Base-by-base conservation (phyloP, 148 eudicot species). In the Vaccinium corymbosum region DNA sequence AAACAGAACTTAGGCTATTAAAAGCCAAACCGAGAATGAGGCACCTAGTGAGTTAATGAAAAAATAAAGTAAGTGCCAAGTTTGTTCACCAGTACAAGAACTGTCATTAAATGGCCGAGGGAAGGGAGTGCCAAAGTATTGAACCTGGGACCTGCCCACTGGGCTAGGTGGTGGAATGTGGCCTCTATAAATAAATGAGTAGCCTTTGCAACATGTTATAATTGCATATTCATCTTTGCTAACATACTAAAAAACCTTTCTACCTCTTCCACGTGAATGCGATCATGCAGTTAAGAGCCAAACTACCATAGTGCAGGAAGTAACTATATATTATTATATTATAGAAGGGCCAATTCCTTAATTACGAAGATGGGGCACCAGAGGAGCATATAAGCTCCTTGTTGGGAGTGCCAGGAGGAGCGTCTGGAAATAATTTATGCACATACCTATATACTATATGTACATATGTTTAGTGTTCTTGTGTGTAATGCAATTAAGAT, bases 281-380 rank as follows among this genome's bases (percentile, higher is more conserved):
- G 62, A 62, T 83, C 15, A 82, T 81, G 76, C 76, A 53, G 49
- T 42, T 66, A n/a, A 56, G 0, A 76, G 22, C 78, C 16, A 61
- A 9, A 51, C 27, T 68, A 66, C 82, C 20, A 17, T 35, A 79
- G 51, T 53, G 1, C 73, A 53, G 9, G 16, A 25, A 46, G 32
- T 48, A 22, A 83, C 13, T 50, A 17, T 17, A 79, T 72, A 29
- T 4, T 25, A 19, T 27, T 32, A 32, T 32, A 32, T 35, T 35
- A 35, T 35, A 7, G 14, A 46, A 9, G 76, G 51, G 52, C 73
- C 53, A 20, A 56, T 49, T 22, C 38, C 38, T 35, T 35, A 35
- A 35, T 35, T 35, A 35, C 38, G 3, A 35, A 35, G 38, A 35
- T 1, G 10, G 25, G 32, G 25, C 25, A 49, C 51, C 51, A 49